Conservation (phyloP, 2,329 filamentous ascomycete genomes). For the Botrytis tulipae region DNA sequence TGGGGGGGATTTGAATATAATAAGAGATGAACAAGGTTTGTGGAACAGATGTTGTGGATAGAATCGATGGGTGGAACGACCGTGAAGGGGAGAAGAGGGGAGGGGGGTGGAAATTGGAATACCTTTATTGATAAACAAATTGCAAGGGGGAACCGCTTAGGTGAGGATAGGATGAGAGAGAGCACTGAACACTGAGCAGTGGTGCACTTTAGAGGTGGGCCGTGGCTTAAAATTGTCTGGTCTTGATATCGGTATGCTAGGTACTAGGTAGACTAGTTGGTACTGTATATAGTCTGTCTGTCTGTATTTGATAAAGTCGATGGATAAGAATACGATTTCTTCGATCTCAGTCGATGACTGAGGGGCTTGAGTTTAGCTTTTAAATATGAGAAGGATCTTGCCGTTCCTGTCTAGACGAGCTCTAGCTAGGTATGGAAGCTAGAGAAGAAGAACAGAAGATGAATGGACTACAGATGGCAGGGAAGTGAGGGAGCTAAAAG, state of each 20-base stretch:
- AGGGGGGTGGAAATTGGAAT: constrained; percentile 7
- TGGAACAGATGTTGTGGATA: constrained; percentile 31
- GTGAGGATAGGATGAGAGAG: background rate
- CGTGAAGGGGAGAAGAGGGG: constrained; percentile 11
- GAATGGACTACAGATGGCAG: constrained; percentile 1
- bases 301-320: background rate
- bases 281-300: background rate
- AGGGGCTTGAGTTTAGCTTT: background rate
- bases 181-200: background rate
- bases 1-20: constrained; percentile 16
- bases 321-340: constrained; percentile 14
- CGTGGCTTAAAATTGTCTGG: background rate
- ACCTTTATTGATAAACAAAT: constrained; percentile 13
- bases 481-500: background rate
- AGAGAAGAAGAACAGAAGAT: constrained; percentile 2
- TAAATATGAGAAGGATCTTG: constrained; percentile 7
- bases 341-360: background rate
- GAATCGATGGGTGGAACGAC: constrained; percentile 1
- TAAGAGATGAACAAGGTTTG: constrained; percentile 23
- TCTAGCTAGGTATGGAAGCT: constrained; percentile 13
- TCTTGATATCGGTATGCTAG: background rate
- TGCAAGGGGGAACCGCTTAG: background rate
- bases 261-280: background rate
- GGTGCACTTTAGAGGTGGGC: background rate
- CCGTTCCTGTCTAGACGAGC: background rate